Base-by-base conservation (phyloP, 2,329 filamentous ascomycete genomes). In the Dactylellina parvicollis region DNA sequence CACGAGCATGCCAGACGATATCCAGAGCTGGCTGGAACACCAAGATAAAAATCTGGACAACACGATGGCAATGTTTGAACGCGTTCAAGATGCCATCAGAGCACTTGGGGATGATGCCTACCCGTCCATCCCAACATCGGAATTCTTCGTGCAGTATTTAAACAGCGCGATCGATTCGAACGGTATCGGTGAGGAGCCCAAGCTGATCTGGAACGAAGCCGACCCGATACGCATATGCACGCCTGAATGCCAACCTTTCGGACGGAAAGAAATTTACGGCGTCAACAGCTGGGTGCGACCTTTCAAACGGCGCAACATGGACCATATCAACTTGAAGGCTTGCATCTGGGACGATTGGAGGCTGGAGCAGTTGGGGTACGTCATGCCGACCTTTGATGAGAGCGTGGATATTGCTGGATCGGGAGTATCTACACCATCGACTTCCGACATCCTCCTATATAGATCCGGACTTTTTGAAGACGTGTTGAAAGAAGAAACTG, bases 281-380 rank as follows among this genome's bases (percentile, higher is more conserved):
- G 4, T 4, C 8, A 9, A 4, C 4, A 44, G 46, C 24, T 64
- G 59, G 59, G 36, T 55, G 3, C 18, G 47, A 7, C 47, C 59
- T 4, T 55, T 54, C 34, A 4, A 8, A 3, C 26, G 34, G 22
- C 34, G 47, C 4, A 26, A 55, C 12, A 44, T 22, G 47, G 24
- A 54, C 16, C 12, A 44, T 40, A 24, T 64, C n/a, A 44, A 67
- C n/a, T 36, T 67, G 9, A 34, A 52, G 8, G 38, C 20, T 14
- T 67, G 62, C 18, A 54, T 69, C n/a, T 69, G 64, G 64, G 64
- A 69, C 32, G 64, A 69, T 30, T 69, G 64, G 64, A 54, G 64
- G 28, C 32, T 69, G 36, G 38, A 69, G 24, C 40, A 34, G 1
- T 69, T 54, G 64, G 64, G 55, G 2, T 69, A 69, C 14, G 9